Evolutionary conservation across 2,329 filamentous ascomycete species (phyloP), one percentile per base, ranked within the genome.

Genomic region (Diplocarpon mali): DNA sequence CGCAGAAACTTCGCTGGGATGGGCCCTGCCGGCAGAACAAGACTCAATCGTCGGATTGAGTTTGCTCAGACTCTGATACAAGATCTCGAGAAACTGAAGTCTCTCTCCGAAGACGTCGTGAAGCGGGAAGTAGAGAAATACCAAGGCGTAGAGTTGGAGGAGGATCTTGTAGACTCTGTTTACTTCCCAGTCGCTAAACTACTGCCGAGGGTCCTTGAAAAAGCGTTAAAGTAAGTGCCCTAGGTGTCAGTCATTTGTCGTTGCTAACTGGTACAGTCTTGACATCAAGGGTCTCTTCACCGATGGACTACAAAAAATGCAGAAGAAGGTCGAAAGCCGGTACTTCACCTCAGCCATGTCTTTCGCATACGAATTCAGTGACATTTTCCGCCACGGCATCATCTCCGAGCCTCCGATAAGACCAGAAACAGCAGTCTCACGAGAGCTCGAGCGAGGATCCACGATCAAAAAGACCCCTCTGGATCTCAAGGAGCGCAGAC

Each of bases 1-100:
- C 77, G 92, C 42, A 83, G 92, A 47, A 90, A 96, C 64, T 98
- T 95, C 64, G 84, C 84, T n/a, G 83, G 84, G 31, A 95, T 96
- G 86, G 92, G 92, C 6, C 80, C 84, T 34, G 80, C 79, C 38
- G 92, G 92, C 44, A 80, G 82, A 57, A 75, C 83, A 20, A 76
- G 87, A 39, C 71, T 98, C 27, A 72, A 82, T 40, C 75, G 88
- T 46, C 80, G 92, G 36, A 89, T 96, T 54, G 85, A 90, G 50
- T 98, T 98, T 62, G 88, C 87, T 7, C 75, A 89, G 54, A 73
- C 71, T 35, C 69, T 94, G 10, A 69, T 87, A 45, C 69, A 74
- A 45, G 89, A 96, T 60, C 77, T 98, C 49, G 80, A 84, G 50
- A 78, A 80, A 58, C 71, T 96, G 46, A 80, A 80, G 49, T 64